Evolutionary conservation across 306 rosid species (phyloP), one percentile per base, ranked within the genome.

Genomic region (Medicago lupulina): DNA sequence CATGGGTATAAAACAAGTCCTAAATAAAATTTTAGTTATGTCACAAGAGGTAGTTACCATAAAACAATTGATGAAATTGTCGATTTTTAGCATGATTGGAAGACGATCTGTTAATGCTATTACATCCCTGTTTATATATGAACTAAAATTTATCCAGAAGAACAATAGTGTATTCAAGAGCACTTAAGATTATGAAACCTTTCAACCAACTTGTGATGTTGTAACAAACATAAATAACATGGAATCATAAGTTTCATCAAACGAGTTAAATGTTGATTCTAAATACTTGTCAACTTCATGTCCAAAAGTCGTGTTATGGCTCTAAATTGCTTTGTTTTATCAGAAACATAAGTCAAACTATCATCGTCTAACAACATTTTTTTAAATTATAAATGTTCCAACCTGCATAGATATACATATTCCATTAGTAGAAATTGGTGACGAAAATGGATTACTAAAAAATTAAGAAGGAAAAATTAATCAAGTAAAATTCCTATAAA

Each of bases 211-310:
- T 2, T 23, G 28, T 23, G 28, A 23, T 23, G 28, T 28, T 91
- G 87, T 3, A 96, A 88, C 44, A 91, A 80, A 40, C 90, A 92
- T 75, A 83, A 91, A 80, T 93, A 93, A 31, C 97, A 89, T 10
- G 89, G 82, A 38, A 93, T 76, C 2, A 89, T 85, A 80, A 85
- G 89, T 67, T 91, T 89, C 28, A 62, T 7, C 28, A 91, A 86
- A 75, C 98, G 96, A 8, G 89, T 60, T 7, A 97, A 86, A 21
- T 88, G 41, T 39, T 39, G 8, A 5, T 39, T 39, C 41, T 39
- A 7, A 39, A 39, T 7, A 39, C 0, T 39, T 39, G 2, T 1
- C 8, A 39, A 39, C 9, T 0, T 8, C 41, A 39, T 39, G 7
- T 39, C 8, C 8, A 39, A 39, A 39, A 39, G 9, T 39, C 41